A percentile compares a stretch with the other conserved stretches of the same genome.
These are phyloP conservation scores for Nectriaceae sp. DNA, from an alignment of 2,329 filamentous ascomycete species.

Conservation along the genomic window DNA sequence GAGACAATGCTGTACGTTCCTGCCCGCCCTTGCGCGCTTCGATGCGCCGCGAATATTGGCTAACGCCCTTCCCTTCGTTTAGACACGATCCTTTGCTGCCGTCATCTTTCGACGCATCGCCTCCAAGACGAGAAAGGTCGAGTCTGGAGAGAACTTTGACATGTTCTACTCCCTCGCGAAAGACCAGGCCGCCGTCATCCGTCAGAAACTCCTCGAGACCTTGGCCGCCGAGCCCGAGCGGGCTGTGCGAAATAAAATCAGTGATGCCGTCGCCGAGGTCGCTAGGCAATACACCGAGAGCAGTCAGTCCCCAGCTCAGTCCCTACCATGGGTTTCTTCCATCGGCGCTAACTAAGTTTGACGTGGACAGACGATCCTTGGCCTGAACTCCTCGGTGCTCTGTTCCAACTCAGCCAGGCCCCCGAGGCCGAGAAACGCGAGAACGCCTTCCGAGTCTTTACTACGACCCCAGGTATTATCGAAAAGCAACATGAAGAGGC, in stretches of 20 bases:
- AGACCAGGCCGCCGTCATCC: slow-evolving; percentile 76
- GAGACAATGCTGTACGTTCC: slow-evolving; percentile 65
- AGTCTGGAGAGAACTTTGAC: slow-evolving; percentile 72
- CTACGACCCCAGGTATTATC: slow-evolving; percentile 92
- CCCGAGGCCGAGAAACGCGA: slow-evolving; percentile 82
- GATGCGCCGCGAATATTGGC: slow-evolving; percentile 10
- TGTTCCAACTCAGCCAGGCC: slow-evolving; percentile 91
- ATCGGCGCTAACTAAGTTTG: slow-evolving; percentile 21
- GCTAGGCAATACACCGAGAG: slow-evolving; percentile 93
- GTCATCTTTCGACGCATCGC: slow-evolving; percentile 94
- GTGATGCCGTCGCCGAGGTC: slow-evolving; percentile 94
- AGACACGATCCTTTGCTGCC: slow-evolving; percentile 89
- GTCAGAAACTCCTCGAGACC: slow-evolving; percentile 79
- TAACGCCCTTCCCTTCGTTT: slow-evolving; percentile 14
- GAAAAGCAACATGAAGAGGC: slow-evolving; percentile 92
- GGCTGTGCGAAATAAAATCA: slow-evolving; percentile 88
- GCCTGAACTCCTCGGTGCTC: slow-evolving; percentile 81
- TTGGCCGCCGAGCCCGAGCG: slow-evolving; percentile 73
- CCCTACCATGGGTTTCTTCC: slow-evolving; percentile 2
- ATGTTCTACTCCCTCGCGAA: slow-evolving; percentile 79
- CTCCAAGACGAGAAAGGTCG: slow-evolving; percentile 81
- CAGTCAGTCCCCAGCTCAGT: slow-evolving; percentile 55
- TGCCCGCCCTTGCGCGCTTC: slow-evolving; percentile 2
- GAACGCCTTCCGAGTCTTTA: slow-evolving; percentile 92
- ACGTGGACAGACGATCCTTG: slow-evolving; percentile 70